Conservation (phyloP, 106 monocot genomes). For the Acanthochlamys bracteata region DNA sequence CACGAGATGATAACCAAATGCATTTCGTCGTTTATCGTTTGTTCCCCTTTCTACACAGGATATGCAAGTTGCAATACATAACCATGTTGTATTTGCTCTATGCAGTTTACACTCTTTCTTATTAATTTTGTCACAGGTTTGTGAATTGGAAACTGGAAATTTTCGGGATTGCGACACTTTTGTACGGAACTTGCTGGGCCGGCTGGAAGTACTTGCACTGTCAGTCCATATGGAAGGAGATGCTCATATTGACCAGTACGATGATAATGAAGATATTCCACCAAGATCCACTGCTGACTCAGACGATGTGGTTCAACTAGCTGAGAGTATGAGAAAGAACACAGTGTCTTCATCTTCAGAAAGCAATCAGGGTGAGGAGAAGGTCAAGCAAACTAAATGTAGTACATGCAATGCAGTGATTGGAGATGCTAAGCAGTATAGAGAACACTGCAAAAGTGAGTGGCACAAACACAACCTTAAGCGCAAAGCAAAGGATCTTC, state of each 20-base stretch:
- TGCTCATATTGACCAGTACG: conserved; percentile 41
- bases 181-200: conserved; percentile 63
- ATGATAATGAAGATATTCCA: conserved; percentile 34
- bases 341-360: conserved; percentile 23
- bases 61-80: too few species aligned
- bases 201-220: conserved; percentile 82
- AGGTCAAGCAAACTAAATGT: conserved; percentile 60
- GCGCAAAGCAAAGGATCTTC: conserved; percentile 70
- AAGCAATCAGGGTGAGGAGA: conserved; percentile 18
- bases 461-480: conserved; percentile 95
- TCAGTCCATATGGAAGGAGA: conserved; percentile 62
- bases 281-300: conserved; percentile 20
- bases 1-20: too few species aligned
- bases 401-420: conserved; percentile 69
- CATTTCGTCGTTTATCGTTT: too few species aligned
- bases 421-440: conserved; percentile 74
- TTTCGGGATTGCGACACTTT: conserved; percentile 79
- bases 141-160: conserved; percentile 73
- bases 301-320: conserved; percentile 23
- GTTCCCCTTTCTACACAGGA: too few species aligned
- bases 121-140: conserved; percentile 47
- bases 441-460: conserved; percentile 81
- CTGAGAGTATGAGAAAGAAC: conserved; percentile 2
- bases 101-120: too few species aligned
- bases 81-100: too few species aligned